A percentile compares a stretch with the other conserved stretches of the same genome.
These are phyloP conservation scores for Termitomyces heimii DNA, from an alignment of 768 basidiomycete genomes.

Conservation along the genomic window DNA sequence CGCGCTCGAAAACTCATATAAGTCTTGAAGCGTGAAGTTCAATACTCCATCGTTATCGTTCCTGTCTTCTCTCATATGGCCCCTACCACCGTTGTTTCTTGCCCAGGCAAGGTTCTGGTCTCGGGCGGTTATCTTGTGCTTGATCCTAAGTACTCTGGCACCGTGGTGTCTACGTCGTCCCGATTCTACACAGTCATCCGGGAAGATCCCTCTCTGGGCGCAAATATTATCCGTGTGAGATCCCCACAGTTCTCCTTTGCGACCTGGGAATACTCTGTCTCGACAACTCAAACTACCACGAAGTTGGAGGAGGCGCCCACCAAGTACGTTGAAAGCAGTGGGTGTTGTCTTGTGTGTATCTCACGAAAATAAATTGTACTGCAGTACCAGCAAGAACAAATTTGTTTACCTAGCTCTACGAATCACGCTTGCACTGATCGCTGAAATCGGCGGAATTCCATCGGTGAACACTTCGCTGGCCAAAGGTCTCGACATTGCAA, in stretches of 20 bases:
- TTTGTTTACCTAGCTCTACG: conserved; percentile 91
- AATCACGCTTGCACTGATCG: conserved; percentile 62
- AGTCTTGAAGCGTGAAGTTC: not conserved
- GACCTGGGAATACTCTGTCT: conserved; percentile 65
- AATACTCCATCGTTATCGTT: not conserved
- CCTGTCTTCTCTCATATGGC: conserved; percentile 28
- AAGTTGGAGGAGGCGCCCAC: conserved; percentile 25
- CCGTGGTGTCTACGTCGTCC: conserved; percentile 89
- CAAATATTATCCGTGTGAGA: conserved; percentile 58
- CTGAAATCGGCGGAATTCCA: conserved; percentile 47
- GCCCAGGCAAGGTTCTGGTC: conserved; percentile 92
- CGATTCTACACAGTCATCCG: conserved; percentile 85
- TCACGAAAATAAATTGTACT: conserved; percentile 8
- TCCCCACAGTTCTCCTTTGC: conserved; percentile 90
- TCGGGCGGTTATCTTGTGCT: conserved; percentile 98
- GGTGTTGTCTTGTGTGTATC: conserved; percentile 1
- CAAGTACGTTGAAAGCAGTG: conserved; percentile 30
- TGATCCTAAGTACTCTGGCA: conserved; percentile 77
- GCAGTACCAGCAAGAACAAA: conserved; percentile 66
- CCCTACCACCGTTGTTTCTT: conserved; percentile 68
- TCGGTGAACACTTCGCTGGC: conserved; percentile 36
- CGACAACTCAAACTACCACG: conserved; percentile 26
- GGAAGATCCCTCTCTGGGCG: conserved; percentile 21
- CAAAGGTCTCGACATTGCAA: conserved; percentile 65
- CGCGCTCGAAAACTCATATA: conserved; percentile 6